These are phyloP conservation scores for Penicillium desertorum DNA, from an alignment of 495 filamentous ascomycete species.

Conservation along the genomic window DNA sequence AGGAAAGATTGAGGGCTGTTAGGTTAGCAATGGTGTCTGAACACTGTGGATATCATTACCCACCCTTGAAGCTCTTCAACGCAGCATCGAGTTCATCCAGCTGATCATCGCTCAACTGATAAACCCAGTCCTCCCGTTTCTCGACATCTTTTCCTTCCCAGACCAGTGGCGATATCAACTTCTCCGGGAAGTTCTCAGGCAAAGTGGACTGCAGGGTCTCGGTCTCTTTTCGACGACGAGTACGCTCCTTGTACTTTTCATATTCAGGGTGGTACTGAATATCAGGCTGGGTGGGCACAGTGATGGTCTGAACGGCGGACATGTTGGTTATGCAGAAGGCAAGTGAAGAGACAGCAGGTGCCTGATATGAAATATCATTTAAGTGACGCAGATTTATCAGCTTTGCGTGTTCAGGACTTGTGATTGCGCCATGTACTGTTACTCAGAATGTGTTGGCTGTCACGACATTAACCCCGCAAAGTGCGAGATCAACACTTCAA, in stretches of 20 bases:
- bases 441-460: constrained; percentile 5
- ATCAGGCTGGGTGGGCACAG: constrained; percentile 42
- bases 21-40: background rate
- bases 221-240: constrained; percentile 43
- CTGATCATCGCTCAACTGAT: constrained; percentile 45
- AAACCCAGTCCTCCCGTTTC: constrained; percentile 53
- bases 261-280: constrained; percentile 58
- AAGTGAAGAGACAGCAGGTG: background rate
- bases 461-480: constrained; percentile 24
- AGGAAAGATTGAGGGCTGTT: constrained; percentile 42
- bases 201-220: constrained; percentile 43
- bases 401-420: background rate
- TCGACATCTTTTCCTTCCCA: constrained; percentile 58
- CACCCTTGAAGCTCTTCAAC: constrained; percentile 55
- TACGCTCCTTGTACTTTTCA: constrained; percentile 55
- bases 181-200: constrained; percentile 51
- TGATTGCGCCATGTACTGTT: constrained; percentile 18
- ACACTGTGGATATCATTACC: background rate
- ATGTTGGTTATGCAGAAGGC: constrained; percentile 13
- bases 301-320: constrained; percentile 30
- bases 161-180: constrained; percentile 51
- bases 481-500: constrained; percentile 5
- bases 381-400: constrained; percentile 1
- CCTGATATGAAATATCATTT: background rate
- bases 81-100: constrained; percentile 57